These are phyloP conservation scores for Dionaea muscipula DNA, from an alignment of 179 eudicot genomes.

Conservation along the genomic window DNA sequence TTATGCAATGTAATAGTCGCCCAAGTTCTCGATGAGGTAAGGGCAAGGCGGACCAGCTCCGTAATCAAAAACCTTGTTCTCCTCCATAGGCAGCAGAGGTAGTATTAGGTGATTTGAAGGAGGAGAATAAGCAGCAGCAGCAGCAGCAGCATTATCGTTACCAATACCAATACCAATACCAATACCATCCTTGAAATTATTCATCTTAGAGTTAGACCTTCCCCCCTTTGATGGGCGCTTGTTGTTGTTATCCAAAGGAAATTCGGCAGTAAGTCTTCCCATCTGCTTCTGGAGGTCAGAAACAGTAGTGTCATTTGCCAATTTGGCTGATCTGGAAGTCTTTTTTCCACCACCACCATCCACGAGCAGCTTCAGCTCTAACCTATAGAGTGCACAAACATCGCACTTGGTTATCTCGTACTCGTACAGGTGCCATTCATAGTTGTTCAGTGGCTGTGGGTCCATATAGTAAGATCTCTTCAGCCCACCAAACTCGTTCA, in stretches of 20 bases:
- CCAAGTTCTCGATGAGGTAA: constrained; percentile 51
- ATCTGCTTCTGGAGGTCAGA: constrained; percentile 92
- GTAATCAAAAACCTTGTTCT: constrained; percentile 32
- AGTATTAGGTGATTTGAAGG: constrained; percentile 30
- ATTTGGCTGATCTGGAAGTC: constrained; percentile 59
- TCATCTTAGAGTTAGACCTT: constrained; percentile 41
- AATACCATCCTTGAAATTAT: constrained; percentile 26
- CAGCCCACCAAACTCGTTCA: constrained; percentile 74
- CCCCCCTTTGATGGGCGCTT: constrained; percentile 50
- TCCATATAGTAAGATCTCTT: constrained; percentile 99
- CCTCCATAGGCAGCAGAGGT: constrained; percentile 23
- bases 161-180: constrained; percentile 29
- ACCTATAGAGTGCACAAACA: constrained; percentile 73
- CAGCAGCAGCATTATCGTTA: too few species aligned
- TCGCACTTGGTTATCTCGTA: constrained; percentile 75
- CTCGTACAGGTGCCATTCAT: constrained; percentile 94
- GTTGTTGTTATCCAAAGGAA: constrained; percentile 50
- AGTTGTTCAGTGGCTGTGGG: constrained; percentile 82
- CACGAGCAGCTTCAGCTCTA: constrained; percentile 79
- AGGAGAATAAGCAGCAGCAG: too few species aligned
- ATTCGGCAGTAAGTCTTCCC: constrained; percentile 89
- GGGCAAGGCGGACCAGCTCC: constrained; percentile 36
- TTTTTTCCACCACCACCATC: too few species aligned
- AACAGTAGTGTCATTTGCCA: constrained; percentile 51
- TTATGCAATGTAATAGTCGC: constrained; percentile 44